Percentiles rank a stretch among this genome's conserved stretches.
These are phyloP conservation scores for Hyaloperonospora arabidopsidis DNA, from an alignment of 352 stramenopile species.

Conservation along the genomic window DNA sequence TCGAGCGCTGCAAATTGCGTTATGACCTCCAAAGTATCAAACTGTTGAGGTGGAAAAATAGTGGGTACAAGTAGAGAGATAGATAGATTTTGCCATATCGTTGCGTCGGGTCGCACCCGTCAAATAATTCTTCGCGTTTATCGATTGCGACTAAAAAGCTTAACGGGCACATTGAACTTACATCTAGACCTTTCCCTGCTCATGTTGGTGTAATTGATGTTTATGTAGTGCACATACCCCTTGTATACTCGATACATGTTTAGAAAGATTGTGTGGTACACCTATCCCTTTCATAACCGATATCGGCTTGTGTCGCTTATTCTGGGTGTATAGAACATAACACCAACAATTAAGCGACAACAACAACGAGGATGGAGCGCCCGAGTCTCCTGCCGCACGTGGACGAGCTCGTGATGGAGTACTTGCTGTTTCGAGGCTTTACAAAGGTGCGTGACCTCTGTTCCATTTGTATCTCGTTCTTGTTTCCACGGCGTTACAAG, in stretches of 20 bases:
- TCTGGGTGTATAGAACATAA: constrained; percentile 14
- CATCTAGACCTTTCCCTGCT: too few species aligned
- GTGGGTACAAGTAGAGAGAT: too few species aligned
- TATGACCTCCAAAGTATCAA: constrained; percentile 4
- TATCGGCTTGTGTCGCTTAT: background rate
- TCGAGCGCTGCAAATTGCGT: constrained; percentile 22
- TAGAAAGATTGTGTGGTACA: background rate
- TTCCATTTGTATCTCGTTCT: background rate
- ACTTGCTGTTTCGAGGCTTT: constrained; percentile 79
- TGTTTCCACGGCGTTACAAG: background rate
- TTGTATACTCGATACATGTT: too few species aligned
- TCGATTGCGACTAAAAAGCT: constrained; percentile 11
- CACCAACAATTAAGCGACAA: constrained; percentile 7
- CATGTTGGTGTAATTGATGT: too few species aligned
- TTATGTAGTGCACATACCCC: background rate
- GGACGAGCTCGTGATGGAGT: constrained; percentile 82
- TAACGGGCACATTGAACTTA: constrained; percentile 11
- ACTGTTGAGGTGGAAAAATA: too few species aligned
- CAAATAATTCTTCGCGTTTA: constrained; percentile 18
- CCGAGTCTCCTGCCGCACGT: constrained; percentile 60
- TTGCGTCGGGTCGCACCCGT: constrained; percentile 17
- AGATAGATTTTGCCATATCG: too few species aligned
- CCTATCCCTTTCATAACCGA: background rate
- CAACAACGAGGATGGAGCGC: constrained; percentile 25
- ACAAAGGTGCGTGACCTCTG: constrained; percentile 42